Percentiles rank a stretch among this genome's conserved stretches.
Conservation (phyloP, 2,329 filamentous ascomycete genomes). For the Aspergillus spinulosporus region DNA sequence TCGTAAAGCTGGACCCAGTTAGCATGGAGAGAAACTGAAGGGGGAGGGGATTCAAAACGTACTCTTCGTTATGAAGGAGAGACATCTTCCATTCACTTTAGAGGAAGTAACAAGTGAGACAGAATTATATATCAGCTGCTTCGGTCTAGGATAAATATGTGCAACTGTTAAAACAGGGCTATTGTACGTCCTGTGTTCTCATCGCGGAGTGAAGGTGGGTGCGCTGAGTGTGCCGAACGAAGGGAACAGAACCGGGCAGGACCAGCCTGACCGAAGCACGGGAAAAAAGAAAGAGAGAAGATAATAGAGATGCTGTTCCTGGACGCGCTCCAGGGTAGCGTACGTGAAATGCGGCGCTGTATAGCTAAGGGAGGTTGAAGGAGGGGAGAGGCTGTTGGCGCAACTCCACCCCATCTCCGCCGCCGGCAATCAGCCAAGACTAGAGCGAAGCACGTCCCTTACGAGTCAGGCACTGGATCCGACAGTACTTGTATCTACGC, state of each 20-base stretch:
- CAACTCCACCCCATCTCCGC: constrained; percentile 5
- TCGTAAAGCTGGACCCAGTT: constrained; percentile 55
- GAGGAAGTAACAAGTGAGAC: not conserved
- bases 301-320: not conserved
- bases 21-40: constrained; percentile 1
- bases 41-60: constrained; percentile 25
- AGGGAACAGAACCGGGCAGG: constrained; percentile 28
- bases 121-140: not conserved
- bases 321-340: not conserved
- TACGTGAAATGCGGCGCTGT: not conserved
- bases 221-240: constrained; percentile 15
- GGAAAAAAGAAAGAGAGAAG: constrained; percentile 3
- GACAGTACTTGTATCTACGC: not conserved
- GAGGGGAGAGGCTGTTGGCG: constrained; percentile 1
- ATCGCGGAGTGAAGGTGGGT: constrained; percentile 19
- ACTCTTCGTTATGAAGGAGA: constrained; percentile 55
- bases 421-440: constrained; percentile 23
- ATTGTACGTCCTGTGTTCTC: constrained; percentile 11
- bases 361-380: not conserved
- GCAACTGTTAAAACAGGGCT: constrained; percentile 2
- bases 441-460: not conserved
- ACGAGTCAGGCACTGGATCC: not conserved
- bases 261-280: constrained; percentile 33
- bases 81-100: constrained; percentile 40
- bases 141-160: constrained; percentile 8